Evolutionary conservation across 2,329 filamentous ascomycete genomes (phyloP).

Genomic region (Myriosclerotinia curreyana): DNA sequence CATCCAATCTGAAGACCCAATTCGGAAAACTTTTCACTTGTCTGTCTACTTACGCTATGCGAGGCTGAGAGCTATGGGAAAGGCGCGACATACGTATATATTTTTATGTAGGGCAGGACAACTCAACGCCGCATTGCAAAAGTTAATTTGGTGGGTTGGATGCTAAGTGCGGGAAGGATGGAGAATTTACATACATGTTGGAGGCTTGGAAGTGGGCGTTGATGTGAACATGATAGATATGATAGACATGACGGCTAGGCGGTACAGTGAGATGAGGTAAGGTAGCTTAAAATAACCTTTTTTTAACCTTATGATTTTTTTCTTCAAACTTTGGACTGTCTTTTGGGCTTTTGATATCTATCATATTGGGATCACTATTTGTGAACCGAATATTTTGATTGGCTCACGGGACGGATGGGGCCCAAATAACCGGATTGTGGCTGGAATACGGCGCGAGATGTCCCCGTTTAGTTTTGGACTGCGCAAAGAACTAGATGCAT

Average conservation of each 20-base stretch:
- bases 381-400: not conserved
- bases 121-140: constrained; percentile 16
- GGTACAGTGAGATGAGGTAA: not conserved
- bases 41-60: not conserved
- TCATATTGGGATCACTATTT: constrained; percentile 11
- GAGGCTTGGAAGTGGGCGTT: not conserved
- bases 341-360: constrained; percentile 8
- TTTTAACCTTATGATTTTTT: not conserved
- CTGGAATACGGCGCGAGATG: constrained; percentile 5
- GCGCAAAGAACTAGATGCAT: not conserved
- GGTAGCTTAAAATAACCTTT: not conserved
- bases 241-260: constrained; percentile 2
- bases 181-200: constrained; percentile 4
- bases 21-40: constrained; percentile 10
- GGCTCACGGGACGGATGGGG: not conserved
- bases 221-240: not conserved
- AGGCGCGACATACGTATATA: constrained; percentile 10
- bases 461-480: not conserved
- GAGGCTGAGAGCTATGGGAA: constrained; percentile 4
- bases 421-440: constrained; percentile 3
- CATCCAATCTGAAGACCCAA: constrained; percentile 9
- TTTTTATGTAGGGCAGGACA: constrained; percentile 12
- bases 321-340: not conserved
- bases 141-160: not conserved
- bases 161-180: not conserved